Base-by-base conservation (phyloP, 1,139 yeast species). In the Ogataea hybrid region DNA sequence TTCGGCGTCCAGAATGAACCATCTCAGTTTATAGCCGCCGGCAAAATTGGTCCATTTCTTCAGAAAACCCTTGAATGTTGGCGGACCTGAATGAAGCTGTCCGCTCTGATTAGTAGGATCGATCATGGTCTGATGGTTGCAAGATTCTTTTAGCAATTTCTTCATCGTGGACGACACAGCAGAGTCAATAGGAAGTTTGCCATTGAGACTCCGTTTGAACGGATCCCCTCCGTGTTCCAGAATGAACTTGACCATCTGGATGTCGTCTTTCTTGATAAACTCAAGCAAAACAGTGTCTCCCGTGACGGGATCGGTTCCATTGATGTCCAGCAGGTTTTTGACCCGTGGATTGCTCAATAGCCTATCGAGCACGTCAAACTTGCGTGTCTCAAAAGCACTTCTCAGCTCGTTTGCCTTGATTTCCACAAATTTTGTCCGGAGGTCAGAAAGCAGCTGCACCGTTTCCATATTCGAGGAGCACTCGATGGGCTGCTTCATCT, bases 21-120 rank as follows among this genome's bases (percentile, higher is more conserved):
- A 92, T 47, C 99, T 80, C 40, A 90, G 71, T 59, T 90, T 90
- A 65, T 92, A 92, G 16, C 99, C 98, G 17, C 89, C 79, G 0
- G 97, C 96, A 63, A 90, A 88, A 63, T 92, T 94, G 4, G 98
- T 92, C 97, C 97, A 94, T 63, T 92, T 92, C 53, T 88, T 82
- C 48, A 92, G 73, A 58, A 90, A 92, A 0, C 98, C 98, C 58
- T 85, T 84, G 65, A 84, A 85, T 0, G 87, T 77, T 3, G 96
- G 96, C 3, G 90, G 81, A 25, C 67, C 67, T 8, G 72, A 74
- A 5, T 66, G 53, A 11, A 46, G 47, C 31, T 46, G 48, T 7
- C 53, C 68, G 48, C 50, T 63, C 62, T 35, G 49, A 17, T 67
- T 67, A 4, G 72, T 70, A n/a, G 81, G 73, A 50, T 62, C 68